Evolutionary conservation across 2,329 filamentous ascomycete genomes (phyloP).

Genomic region (Neoarthrinium moseri): DNA sequence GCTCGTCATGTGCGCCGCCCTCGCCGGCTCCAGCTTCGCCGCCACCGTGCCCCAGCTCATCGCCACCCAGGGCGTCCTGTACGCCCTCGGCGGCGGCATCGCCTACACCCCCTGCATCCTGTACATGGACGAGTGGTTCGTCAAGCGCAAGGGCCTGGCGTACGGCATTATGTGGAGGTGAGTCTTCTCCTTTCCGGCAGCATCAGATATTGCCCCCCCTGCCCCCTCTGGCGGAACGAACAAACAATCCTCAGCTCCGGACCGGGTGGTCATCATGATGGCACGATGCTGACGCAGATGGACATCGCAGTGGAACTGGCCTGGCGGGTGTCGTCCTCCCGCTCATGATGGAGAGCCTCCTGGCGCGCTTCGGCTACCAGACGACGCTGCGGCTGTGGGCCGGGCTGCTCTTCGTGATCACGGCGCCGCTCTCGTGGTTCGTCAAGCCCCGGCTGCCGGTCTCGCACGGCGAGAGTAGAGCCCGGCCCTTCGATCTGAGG

Average conservation of each 20-base stretch:
- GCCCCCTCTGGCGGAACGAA: not conserved
- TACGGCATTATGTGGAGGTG: conserved; percentile 64
- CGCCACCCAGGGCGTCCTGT: conserved; percentile 60
- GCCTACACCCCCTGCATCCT: conserved; percentile 44
- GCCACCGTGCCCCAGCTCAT: conserved; percentile 42
- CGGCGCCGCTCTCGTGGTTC: conserved; percentile 53
- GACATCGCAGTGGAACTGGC: conserved; percentile 41
- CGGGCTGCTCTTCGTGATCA: conserved; percentile 45
- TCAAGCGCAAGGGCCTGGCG: conserved; percentile 55
- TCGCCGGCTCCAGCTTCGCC: conserved; percentile 12
- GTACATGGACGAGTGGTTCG: conserved; percentile 59
- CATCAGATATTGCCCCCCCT: not conserved
- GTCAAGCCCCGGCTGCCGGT: conserved; percentile 53
- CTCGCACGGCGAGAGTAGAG: conserved; percentile 27
- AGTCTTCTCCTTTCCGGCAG: conserved; percentile 27
- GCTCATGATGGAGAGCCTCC: conserved; percentile 50
- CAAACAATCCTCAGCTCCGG: too few relatives aligned
- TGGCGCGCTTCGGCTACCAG: conserved; percentile 48
- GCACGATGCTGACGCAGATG: too few relatives aligned
- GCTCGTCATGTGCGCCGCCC: conserved; percentile 11
- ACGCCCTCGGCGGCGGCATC: conserved; percentile 56
- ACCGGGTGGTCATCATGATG: too few relatives aligned
- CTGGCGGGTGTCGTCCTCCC: conserved; percentile 50
- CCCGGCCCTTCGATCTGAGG: conserved; percentile 38
- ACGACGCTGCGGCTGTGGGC: conserved; percentile 56